These are phyloP conservation scores for Penicillium expansum DNA, from an alignment of 2,329 filamentous ascomycete species.

Conservation along the genomic window DNA sequence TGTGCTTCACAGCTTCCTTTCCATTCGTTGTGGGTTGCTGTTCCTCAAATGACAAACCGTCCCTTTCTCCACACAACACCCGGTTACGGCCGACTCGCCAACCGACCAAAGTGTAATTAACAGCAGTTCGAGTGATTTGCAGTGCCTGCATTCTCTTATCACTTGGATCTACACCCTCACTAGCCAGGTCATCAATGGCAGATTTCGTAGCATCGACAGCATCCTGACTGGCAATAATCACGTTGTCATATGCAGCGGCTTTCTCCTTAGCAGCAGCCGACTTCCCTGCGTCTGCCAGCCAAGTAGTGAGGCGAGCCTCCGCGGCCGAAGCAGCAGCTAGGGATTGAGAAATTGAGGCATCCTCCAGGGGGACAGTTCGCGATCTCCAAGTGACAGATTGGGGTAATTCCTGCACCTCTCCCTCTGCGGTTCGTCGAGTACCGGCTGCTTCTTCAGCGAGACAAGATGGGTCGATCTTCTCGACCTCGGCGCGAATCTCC, in stretches of 20 bases:
- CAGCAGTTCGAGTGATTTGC: constrained; percentile 86
- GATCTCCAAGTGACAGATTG: constrained; percentile 82
- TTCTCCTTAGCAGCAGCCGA: constrained; percentile 56
- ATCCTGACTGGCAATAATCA: constrained; percentile 87
- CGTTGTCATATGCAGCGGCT: constrained; percentile 84
- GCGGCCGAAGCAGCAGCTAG: constrained; percentile 66
- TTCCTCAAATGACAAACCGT: constrained; percentile 63
- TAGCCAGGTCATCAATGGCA: constrained; percentile 83
- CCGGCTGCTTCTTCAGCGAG: constrained; percentile 59
- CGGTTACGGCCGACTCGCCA: constrained; percentile 94
- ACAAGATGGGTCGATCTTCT: constrained; percentile 66
- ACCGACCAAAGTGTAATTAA: constrained; percentile 90
- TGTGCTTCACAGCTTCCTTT: constrained; percentile 51
- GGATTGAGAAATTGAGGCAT: constrained; percentile 84
- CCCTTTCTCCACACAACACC: constrained; percentile 76
- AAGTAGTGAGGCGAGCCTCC: constrained; percentile 51
- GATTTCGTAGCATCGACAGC: constrained; percentile 90
- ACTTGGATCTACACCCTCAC: constrained; percentile 77
- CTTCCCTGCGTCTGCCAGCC: constrained; percentile 45
- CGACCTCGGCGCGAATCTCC: constrained; percentile 63
- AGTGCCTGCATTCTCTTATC: constrained; percentile 88
- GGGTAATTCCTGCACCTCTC: constrained; percentile 54
- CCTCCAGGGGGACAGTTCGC: constrained; percentile 81
- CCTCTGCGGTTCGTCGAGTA: constrained; percentile 47
- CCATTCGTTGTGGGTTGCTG: constrained; percentile 52